Evolutionary conservation across 2,329 filamentous ascomycete species (phyloP).

Genomic region (Penicillium fuscoglaucum): DNA sequence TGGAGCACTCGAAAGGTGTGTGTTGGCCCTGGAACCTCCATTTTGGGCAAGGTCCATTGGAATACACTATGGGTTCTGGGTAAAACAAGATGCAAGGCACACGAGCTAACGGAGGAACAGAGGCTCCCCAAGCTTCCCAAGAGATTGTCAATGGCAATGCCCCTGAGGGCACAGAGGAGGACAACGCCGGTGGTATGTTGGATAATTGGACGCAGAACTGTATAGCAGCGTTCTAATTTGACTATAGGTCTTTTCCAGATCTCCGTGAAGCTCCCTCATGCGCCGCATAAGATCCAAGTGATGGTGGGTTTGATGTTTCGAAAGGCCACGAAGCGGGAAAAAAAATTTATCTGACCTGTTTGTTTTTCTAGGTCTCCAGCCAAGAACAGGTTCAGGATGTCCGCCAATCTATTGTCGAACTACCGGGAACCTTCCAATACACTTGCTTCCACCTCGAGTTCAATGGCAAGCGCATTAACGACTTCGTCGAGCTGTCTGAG

Average conservation of each 20-base stretch:
- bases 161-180: constrained; percentile 38
- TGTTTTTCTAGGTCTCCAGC: constrained; percentile 67
- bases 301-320: constrained; percentile 62
- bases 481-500: constrained; percentile 89
- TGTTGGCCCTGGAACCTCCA: constrained; percentile 5
- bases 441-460: constrained; percentile 98
- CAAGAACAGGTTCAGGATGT: constrained; percentile 98
- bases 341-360: constrained; percentile 26
- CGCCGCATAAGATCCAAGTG: constrained; percentile 75
- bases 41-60: constrained; percentile 12
- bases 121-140: constrained; percentile 32
- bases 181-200: constrained; percentile 39
- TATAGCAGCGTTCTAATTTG: constrained; percentile 15
- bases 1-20: constrained; percentile 44
- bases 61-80: constrained; percentile 8
- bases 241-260: constrained; percentile 63
- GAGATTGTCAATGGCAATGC: constrained; percentile 38
- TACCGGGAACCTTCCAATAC: constrained; percentile 90
- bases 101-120: constrained; percentile 25
- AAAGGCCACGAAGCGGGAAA: constrained; percentile 10
- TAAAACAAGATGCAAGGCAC: constrained; percentile 2
- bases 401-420: constrained; percentile 92
- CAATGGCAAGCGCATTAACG: constrained; percentile 85
- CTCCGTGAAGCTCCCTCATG: constrained; percentile 78
- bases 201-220: neutral